These are phyloP conservation scores for Grosmannia clavigera DNA, from an alignment of 2,329 filamentous ascomycete genomes.

Conservation along the genomic window DNA sequence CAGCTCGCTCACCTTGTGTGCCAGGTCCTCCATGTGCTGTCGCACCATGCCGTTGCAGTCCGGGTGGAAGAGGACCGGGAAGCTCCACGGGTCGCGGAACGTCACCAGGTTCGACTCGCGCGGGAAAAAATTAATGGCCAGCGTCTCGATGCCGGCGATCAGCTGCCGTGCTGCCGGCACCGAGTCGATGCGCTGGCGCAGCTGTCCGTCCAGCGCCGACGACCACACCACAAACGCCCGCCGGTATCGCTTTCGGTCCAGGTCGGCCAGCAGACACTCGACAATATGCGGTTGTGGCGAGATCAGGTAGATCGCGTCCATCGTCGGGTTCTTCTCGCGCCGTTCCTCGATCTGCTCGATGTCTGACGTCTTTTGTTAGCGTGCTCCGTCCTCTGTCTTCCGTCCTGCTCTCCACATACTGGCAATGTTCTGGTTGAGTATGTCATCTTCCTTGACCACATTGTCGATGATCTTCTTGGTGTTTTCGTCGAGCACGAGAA, in stretches of 20 bases:
- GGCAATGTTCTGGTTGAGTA: constrained; percentile 91
- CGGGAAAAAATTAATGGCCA: constrained; percentile 82
- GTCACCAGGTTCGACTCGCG: constrained; percentile 84
- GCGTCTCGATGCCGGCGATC: constrained; percentile 67
- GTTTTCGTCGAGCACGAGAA: constrained; percentile 74
- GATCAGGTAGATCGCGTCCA: constrained; percentile 91
- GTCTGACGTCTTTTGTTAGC: constrained; percentile 39
- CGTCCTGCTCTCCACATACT: constrained; percentile 36
- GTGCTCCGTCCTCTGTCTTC: too few species aligned
- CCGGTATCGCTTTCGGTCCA: constrained; percentile 72
- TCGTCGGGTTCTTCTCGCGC: constrained; percentile 69
- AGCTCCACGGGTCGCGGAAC: constrained; percentile 92
- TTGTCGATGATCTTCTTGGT: constrained; percentile 83
- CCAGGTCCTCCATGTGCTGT: constrained; percentile 69
- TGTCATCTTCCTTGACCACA: constrained; percentile 87
- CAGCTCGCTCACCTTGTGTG: constrained; percentile 58
- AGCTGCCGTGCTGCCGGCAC: constrained; percentile 57
- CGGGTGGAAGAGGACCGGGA: constrained; percentile 83
- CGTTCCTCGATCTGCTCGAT: constrained; percentile 89
- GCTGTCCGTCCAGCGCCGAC: constrained; percentile 53
- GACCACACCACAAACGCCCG: constrained; percentile 80
- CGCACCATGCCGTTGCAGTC: constrained; percentile 75
- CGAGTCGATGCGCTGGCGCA: constrained; percentile 63
- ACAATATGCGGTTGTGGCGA: constrained; percentile 79
- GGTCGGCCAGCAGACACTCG: constrained; percentile 86